These are phyloP conservation scores for Suillus decipiens DNA, from an alignment of 768 basidiomycete species.

Conservation along the genomic window DNA sequence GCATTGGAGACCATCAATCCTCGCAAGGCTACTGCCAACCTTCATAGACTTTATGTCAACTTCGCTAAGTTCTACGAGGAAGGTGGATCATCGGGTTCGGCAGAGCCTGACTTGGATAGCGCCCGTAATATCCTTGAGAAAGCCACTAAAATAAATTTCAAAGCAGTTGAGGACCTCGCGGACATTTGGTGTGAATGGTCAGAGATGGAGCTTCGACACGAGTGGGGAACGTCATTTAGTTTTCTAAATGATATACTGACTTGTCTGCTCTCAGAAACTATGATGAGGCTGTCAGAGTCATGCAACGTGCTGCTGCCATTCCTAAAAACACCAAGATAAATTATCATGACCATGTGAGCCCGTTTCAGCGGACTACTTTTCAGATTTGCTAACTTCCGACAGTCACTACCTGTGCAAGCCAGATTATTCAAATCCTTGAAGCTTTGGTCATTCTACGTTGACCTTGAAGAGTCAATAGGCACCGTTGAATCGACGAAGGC, in stretches of 20 bases:
- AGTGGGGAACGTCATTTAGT: slow-evolving; percentile 54
- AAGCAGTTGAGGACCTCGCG: slow-evolving; percentile 94
- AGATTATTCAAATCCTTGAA: slow-evolving; percentile 97
- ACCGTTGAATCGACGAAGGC: slow-evolving; percentile 88
- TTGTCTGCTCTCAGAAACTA: slow-evolving; percentile 68
- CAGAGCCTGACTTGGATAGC: slow-evolving; percentile 79
- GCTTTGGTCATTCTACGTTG: slow-evolving; percentile 98
- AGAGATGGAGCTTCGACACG: slow-evolving; percentile 95
- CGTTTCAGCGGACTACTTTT: neutral
- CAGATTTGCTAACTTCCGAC: slow-evolving; percentile 17
- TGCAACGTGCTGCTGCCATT: slow-evolving; percentile 93
- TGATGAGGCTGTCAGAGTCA: slow-evolving; percentile 91
- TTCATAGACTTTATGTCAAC: slow-evolving; percentile 89
- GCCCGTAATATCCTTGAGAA: slow-evolving; percentile 94
- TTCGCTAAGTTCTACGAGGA: slow-evolving; percentile 99
- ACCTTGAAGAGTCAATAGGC: slow-evolving; percentile 96
- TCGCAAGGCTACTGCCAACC: slow-evolving; percentile 85
- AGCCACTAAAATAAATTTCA: slow-evolving; percentile 89
- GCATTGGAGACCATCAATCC: slow-evolving; percentile 89
- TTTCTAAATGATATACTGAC: slow-evolving; percentile 16
- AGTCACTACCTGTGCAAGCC: slow-evolving; percentile 84
- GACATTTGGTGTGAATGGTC: slow-evolving; percentile 99
- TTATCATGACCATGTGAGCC: slow-evolving; percentile 90
- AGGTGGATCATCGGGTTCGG: slow-evolving; percentile 79
- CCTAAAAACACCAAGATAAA: slow-evolving; percentile 90